These are phyloP conservation scores for Plasmodium falciparum DNA, from an alignment of 169 alveolate species.

Conservation along the genomic window DNA sequence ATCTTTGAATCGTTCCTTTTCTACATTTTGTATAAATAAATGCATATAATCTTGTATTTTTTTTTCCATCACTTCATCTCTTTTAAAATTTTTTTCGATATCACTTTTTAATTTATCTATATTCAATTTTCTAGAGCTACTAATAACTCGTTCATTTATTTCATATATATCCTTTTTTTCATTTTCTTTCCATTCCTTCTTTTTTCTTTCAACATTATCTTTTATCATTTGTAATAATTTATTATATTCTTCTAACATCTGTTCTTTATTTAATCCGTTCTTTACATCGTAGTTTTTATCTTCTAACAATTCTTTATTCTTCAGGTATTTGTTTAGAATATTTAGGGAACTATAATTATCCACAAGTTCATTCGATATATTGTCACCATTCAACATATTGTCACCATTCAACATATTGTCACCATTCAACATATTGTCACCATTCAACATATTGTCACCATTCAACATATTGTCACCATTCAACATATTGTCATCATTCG, in stretches of 20 bases:
- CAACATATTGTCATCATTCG: conserved; percentile 12
- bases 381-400: background rate
- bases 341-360: conserved; percentile 29
- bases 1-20: too few relatives aligned
- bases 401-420: conserved; percentile 15
- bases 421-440: conserved; percentile 45
- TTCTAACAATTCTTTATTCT: conserved; percentile 47
- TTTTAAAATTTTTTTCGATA: conserved; percentile 31
- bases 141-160: conserved; percentile 38
- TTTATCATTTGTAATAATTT: conserved; percentile 29
- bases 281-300: conserved; percentile 6
- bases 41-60: conserved; percentile 69
- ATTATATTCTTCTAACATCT: conserved; percentile 41
- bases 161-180: conserved; percentile 59
- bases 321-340: conserved; percentile 71
- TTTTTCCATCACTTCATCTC: conserved; percentile 17
- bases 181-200: conserved; percentile 18
- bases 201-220: conserved; percentile 33
- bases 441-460: conserved; percentile 29
- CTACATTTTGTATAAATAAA: conserved; percentile 39
- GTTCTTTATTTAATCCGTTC: conserved; percentile 42
- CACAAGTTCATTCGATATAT: conserved; percentile 14
- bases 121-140: conserved; percentile 37
- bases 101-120: conserved; percentile 32
- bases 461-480: conserved; percentile 43